A percentile compares a stretch with the other conserved stretches of the same genome.
Conservation (phyloP, 208 protist genomes). For the Trypanosoma vivax region DNA sequence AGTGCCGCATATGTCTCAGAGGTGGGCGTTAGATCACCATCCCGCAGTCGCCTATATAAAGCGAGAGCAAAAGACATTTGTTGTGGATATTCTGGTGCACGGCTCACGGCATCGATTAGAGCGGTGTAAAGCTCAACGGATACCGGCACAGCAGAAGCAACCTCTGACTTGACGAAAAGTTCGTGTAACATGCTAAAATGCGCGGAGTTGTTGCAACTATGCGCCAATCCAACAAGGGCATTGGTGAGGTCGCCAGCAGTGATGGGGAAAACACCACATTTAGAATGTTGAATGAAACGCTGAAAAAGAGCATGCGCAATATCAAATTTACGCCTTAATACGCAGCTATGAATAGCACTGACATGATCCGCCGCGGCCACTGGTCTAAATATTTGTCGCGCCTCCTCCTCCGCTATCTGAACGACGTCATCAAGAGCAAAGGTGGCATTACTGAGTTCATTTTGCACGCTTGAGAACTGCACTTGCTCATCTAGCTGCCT, state of each 20-base stretch:
- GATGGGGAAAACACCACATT: conserved; percentile 29
- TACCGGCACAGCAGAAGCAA: conserved; percentile 45
- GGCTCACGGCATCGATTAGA: conserved; percentile 61
- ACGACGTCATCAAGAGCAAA: conserved; percentile 64
- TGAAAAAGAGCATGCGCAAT: conserved; percentile 59
- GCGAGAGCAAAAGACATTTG: conserved; percentile 60
- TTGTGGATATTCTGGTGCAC: conserved; percentile 43
- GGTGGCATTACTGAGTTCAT: conserved; percentile 11
- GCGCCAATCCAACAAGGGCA: conserved; percentile 50
- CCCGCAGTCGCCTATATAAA: conserved; percentile 76
- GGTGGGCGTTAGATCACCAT: conserved; percentile 37
- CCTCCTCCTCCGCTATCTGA: conserved; percentile 40
- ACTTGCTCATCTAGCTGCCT: background rate
- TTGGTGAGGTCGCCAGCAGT: conserved; percentile 22
- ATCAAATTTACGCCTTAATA: conserved; percentile 42
- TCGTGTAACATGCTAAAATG: conserved; percentile 58
- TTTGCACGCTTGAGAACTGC: background rate
- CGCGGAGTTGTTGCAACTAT: conserved; percentile 30
- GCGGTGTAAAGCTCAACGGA: conserved; percentile 70
- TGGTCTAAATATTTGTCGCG: conserved; percentile 27
- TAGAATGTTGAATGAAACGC: conserved; percentile 53
- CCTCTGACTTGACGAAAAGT: conserved; percentile 50
- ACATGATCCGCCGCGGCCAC: conserved; percentile 63
- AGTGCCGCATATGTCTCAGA: conserved; percentile 71
- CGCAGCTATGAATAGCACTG: conserved; percentile 60